A percentile compares a stretch with the other conserved stretches of the same genome.
Evolutionary conservation across 1,284 basidiomycete species (phyloP).

Genomic region (Cystobasidium sp.): DNA sequence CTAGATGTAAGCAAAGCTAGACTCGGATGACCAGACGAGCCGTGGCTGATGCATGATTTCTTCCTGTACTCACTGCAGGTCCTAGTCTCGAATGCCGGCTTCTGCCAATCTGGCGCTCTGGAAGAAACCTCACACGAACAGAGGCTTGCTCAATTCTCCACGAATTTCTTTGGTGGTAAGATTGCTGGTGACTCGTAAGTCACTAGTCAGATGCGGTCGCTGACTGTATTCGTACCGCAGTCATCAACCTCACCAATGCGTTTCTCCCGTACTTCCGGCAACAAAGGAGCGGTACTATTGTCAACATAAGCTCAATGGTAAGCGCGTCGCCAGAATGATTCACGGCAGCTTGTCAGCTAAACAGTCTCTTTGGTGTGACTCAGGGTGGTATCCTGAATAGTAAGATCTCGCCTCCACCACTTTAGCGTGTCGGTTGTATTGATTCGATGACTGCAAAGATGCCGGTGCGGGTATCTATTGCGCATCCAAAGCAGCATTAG

Average conservation of each 20-base stretch:
- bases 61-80: not conserved
- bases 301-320: conserved; percentile 40
- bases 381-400: conserved; percentile 25
- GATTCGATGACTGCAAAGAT: not conserved
- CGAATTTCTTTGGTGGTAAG: conserved; percentile 43
- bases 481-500: conserved; percentile 37
- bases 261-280: conserved; percentile 35
- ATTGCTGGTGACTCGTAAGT: no score
- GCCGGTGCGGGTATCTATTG: conserved; percentile 34
- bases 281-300: conserved; percentile 27
- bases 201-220: not conserved
- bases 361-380: not conserved
- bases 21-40: not conserved
- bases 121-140: conserved; percentile 32
- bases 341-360: not conserved
- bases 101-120: conserved; percentile 25
- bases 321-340: not conserved
- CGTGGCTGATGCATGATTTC: not conserved
- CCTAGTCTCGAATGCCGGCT: conserved; percentile 40
- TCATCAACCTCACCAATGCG: conserved; percentile 37
- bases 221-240: not conserved
- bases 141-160: conserved; percentile 31
- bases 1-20: conserved; percentile 12
- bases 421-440: not conserved
- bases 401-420: not conserved